phyloP scores from a whole-genome alignment of 805 yeast species.

The Candida berthetii region DNA sequence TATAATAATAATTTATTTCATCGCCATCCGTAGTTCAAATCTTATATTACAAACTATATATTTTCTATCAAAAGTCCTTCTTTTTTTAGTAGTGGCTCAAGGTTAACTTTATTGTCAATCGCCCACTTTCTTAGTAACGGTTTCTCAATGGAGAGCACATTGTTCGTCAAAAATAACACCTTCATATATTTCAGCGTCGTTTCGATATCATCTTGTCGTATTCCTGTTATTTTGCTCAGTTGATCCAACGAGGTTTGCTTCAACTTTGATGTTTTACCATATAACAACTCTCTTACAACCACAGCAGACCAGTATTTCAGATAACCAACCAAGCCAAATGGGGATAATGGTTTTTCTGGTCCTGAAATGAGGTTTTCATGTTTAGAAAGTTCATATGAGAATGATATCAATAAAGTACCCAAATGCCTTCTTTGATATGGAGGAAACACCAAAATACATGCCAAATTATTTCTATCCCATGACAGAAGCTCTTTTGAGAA shows the following conservation, averaged over 20 bases:
- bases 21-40: too few species aligned
- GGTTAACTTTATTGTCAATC: slow-evolving; percentile 8
- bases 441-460: slow-evolving; percentile 88
- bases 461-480: slow-evolving; percentile 74
- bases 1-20: too few species aligned
- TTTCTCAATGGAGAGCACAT: slow-evolving; percentile 10
- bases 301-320: slow-evolving; percentile 67
- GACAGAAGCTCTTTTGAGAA: slow-evolving; percentile 84
- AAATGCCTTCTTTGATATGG: slow-evolving; percentile 78
- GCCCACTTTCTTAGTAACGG: slow-evolving; percentile 10
- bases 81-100: slow-evolving; percentile 8
- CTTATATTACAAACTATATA: too few species aligned
- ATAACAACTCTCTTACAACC: slow-evolving; percentile 36
- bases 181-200: slow-evolving; percentile 53
- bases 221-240: slow-evolving; percentile 53
- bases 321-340: slow-evolving; percentile 72
- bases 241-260: slow-evolving; percentile 36
- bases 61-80: background rate
- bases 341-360: slow-evolving; percentile 88
- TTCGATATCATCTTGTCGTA: slow-evolving; percentile 55
- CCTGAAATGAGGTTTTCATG: slow-evolving; percentile 66
- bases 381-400: slow-evolving; percentile 72
- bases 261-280: slow-evolving; percentile 28
- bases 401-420: slow-evolving; percentile 77
- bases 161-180: slow-evolving; percentile 27